phyloP scores from a whole-genome alignment of 1,284 basidiomycete species.

The Somion occarium region DNA sequence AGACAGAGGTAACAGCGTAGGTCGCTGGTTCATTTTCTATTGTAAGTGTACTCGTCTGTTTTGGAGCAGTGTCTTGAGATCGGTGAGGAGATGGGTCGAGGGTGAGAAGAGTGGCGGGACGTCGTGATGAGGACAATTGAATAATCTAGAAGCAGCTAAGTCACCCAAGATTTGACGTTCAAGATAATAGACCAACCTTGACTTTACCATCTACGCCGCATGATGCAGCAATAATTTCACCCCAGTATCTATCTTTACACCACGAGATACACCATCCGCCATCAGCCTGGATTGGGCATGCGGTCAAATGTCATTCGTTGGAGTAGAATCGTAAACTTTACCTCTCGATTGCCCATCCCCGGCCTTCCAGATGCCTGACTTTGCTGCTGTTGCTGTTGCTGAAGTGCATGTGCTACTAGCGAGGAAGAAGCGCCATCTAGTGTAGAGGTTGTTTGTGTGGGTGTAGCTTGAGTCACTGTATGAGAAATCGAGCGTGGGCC shows the following conservation, averaged over 20 bases:
- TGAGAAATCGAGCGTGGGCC: constrained; percentile 41
- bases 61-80: constrained; percentile 25
- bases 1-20: constrained; percentile 70
- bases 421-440: constrained; percentile 55
- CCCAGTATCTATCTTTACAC: constrained; percentile 94
- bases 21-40: constrained; percentile 35
- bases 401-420: constrained; percentile 56
- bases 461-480: constrained; percentile 57
- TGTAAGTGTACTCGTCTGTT: constrained; percentile 11
- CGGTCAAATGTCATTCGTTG: background rate
- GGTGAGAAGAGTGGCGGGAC: constrained; percentile 28
- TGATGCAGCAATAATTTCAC: constrained; percentile 76
- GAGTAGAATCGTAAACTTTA: constrained; percentile 7
- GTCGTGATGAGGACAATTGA: constrained; percentile 52
- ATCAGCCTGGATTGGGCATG: constrained; percentile 45
- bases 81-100: constrained; percentile 29
- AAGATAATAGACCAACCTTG: constrained; percentile 49
- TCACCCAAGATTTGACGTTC: constrained; percentile 3
- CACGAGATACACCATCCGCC: constrained; percentile 91
- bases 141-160: constrained; percentile 39
- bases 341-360: constrained; percentile 60
- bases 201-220: constrained; percentile 69
- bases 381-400: constrained; percentile 46
- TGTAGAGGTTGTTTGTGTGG: constrained; percentile 55
- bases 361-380: constrained; percentile 36